Evolutionary conservation across 2,329 filamentous ascomycete genomes (phyloP).

Genomic region (Trichoderma semiorbis): DNA sequence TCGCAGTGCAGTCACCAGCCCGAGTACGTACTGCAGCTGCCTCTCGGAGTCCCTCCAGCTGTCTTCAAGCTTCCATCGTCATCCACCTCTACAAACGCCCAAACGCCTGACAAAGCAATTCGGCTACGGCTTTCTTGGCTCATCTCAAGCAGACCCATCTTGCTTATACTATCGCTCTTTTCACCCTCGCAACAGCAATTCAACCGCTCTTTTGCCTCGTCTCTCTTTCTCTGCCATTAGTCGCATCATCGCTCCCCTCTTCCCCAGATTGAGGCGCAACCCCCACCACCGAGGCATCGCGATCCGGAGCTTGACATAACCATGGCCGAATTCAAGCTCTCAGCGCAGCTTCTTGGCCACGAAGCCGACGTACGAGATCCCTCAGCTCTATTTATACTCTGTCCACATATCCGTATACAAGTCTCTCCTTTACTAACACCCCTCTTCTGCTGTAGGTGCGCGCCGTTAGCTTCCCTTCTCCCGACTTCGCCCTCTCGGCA

Average conservation of each 20-base stretch:
- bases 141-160: background rate
- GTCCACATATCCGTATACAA: background rate
- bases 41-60: conserved; percentile 16
- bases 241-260: conserved; percentile 19
- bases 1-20: conserved; percentile 4
- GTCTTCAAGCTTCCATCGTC: conserved; percentile 32
- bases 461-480: conserved; percentile 72
- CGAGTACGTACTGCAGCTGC: conserved; percentile 3
- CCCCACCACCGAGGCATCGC: background rate
- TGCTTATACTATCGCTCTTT: conserved; percentile 15
- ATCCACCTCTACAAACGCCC: conserved; percentile 16
- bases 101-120: conserved; percentile 16
- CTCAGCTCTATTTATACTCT: background rate
- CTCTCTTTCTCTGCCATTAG: background rate
- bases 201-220: background rate
- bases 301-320: conserved; percentile 2
- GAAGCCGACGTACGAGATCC: conserved; percentile 76
- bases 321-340: conserved; percentile 89
- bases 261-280: conserved; percentile 7
- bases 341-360: conserved; percentile 83
- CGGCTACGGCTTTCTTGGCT: background rate
- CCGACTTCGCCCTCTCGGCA: conserved; percentile 73
- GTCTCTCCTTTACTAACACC: conserved; percentile 18
- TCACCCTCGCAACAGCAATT: background rate
- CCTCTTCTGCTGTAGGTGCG: conserved; percentile 65